Conservation (phyloP, 108 stramenopile genomes). For the Fragilaria crotonensis region DNA sequence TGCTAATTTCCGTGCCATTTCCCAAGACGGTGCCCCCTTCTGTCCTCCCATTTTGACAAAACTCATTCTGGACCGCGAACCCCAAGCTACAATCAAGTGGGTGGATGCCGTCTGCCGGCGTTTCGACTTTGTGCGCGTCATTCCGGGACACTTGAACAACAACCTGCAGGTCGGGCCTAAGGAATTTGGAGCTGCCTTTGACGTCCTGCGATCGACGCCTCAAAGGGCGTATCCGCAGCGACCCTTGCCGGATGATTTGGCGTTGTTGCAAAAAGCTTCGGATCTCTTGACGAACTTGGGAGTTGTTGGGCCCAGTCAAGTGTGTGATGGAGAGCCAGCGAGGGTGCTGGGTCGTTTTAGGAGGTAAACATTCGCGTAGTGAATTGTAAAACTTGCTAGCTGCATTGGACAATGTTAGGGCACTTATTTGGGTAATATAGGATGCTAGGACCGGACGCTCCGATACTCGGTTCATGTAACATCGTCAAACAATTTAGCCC, state of each 20-base stretch:
- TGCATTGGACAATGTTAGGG: no score
- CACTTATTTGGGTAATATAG: no score
- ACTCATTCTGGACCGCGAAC: conserved; percentile 84
- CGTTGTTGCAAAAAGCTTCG: conserved; percentile 68
- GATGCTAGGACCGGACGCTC: no score
- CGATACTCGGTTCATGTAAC: no score
- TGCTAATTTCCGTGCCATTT: conserved; percentile 52
- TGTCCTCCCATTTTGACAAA: conserved; percentile 90
- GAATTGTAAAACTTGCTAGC: not conserved
- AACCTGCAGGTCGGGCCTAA: conserved; percentile 39
- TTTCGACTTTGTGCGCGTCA: conserved; percentile 73
- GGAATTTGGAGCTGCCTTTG: conserved; percentile 81
- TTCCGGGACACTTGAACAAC: conserved; percentile 88
- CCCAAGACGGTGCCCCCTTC: conserved; percentile 54
- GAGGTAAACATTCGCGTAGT: not conserved
- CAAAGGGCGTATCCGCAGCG: conserved; percentile 40
- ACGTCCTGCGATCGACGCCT: conserved; percentile 51
- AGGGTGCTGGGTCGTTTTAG: conserved; percentile 47
- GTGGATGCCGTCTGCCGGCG: conserved; percentile 65
- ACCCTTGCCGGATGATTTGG: conserved; percentile 69
- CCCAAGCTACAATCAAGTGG: conserved; percentile 58
- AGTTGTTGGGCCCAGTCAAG: conserved; percentile 55
- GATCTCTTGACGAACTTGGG: conserved; percentile 64
- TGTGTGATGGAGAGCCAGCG: conserved; percentile 78
- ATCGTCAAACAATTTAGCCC: no score